Percentiles rank a stretch among this genome's conserved stretches.
phyloP scores from a whole-genome alignment of 768 basidiomycete genomes.

The Leccinum pellstonianum region DNA sequence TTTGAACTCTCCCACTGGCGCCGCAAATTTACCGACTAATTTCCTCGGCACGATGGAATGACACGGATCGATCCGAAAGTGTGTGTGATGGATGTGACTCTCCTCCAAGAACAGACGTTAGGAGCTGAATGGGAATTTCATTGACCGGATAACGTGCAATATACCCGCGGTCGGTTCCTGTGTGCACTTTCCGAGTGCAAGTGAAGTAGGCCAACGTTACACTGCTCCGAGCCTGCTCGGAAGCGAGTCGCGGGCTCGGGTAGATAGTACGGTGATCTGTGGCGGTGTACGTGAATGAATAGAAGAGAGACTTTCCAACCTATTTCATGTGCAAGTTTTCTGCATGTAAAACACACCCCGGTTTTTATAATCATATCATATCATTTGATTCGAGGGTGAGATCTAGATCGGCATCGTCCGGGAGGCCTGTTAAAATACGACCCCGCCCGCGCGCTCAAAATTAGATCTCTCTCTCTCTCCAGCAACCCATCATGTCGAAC shows the following conservation, averaged over 20 bases:
- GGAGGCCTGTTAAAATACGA: slow-evolving; percentile 7
- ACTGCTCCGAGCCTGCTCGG: too few species aligned
- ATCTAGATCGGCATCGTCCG: slow-evolving; percentile 17
- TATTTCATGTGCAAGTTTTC: not conserved
- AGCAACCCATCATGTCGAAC: slow-evolving; percentile 22
- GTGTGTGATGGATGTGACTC: not conserved
- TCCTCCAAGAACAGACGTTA: not conserved
- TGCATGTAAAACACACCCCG: slow-evolving; percentile 5
- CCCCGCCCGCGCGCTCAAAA: not conserved
- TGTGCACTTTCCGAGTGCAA: too few species aligned
- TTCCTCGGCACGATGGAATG: not conserved
- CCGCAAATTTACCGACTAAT: not conserved
- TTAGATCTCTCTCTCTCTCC: not conserved
- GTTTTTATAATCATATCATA: not conserved
- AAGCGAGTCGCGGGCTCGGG: too few species aligned
- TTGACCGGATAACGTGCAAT: not conserved
- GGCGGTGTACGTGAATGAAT: too few species aligned
- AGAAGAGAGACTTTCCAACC: too few species aligned
- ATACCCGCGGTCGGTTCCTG: not conserved
- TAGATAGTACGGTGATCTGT: too few species aligned
- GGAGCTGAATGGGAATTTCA: not conserved
- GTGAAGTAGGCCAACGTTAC: too few species aligned
- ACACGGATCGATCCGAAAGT: not conserved
- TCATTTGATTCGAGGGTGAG: slow-evolving; percentile 8
- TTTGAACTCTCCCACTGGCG: not conserved